These are phyloP conservation scores for Trichocomaceae sp. DNA, from an alignment of 2,329 filamentous ascomycete genomes.

Conservation along the genomic window DNA sequence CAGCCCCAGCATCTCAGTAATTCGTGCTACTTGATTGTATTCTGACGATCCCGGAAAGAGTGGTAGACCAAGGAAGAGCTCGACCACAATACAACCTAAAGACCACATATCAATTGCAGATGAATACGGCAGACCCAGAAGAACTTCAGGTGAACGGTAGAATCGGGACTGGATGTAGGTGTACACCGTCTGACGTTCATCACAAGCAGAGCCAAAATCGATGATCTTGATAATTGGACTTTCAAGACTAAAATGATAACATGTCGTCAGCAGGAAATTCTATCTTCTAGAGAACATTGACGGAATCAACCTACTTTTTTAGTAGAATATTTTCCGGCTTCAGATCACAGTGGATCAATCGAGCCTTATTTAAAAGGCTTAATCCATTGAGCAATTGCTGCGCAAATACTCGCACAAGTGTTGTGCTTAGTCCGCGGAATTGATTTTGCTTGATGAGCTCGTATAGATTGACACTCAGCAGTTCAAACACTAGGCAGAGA, in stretches of 20 bases:
- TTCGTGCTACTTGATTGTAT: constrained; percentile 95
- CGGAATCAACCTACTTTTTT: constrained; percentile 61
- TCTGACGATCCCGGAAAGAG: constrained; percentile 96
- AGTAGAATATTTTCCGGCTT: constrained; percentile 97
- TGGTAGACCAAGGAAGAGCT: constrained; percentile 89
- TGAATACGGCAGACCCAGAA: constrained; percentile 93
- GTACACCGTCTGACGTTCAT: constrained; percentile 96
- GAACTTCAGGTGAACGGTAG: constrained; percentile 91
- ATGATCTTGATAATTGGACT: constrained; percentile 99
- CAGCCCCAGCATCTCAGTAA: constrained; percentile 95
- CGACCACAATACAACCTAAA: constrained; percentile 93
- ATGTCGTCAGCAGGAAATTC: background rate
- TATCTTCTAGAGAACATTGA: background rate
- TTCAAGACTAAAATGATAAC: constrained; percentile 56
- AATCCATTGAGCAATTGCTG: constrained; percentile 93
- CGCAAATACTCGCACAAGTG: constrained; percentile 91
- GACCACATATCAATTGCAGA: constrained; percentile 99
- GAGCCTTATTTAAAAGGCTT: constrained; percentile 87
- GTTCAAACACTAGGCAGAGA: constrained; percentile 90
- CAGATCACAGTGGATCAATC: constrained; percentile 93
- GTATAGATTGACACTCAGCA: constrained; percentile 95
- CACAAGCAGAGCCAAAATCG: constrained; percentile 96
- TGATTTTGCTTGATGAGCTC: constrained; percentile 99
- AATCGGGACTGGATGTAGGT: constrained; percentile 99
- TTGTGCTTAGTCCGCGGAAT: constrained; percentile 94